Percentiles rank a stretch among this genome's conserved stretches.
Conservation (phyloP, 1,284 basidiomycete genomes). For the Irpex lacteus region DNA sequence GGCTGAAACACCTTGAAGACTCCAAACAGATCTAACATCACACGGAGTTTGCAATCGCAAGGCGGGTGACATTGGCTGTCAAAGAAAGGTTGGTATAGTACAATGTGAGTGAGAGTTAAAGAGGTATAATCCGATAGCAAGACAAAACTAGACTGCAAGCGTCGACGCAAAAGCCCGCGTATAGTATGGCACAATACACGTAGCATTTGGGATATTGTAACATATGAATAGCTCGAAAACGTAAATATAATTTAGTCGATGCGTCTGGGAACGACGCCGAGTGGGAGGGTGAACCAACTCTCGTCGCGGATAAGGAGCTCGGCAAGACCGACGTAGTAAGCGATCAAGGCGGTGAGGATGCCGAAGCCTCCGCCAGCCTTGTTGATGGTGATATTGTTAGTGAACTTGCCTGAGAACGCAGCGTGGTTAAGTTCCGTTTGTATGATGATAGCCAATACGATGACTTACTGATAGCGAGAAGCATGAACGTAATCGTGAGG, state of each 20-base stretch:
- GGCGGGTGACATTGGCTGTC: no score
- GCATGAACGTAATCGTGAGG: slow-evolving; percentile 63
- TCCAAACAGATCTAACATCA: no score
- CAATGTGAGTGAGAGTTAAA: no score
- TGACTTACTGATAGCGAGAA: slow-evolving; percentile 49
- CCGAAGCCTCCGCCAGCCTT: slow-evolving; percentile 80
- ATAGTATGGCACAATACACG: no score
- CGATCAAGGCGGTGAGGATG: slow-evolving; percentile 62
- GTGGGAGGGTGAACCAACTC: slow-evolving; percentile 48
- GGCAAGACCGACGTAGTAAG: slow-evolving; percentile 66
- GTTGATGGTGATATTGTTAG: slow-evolving; percentile 16
- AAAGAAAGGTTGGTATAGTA: no score
- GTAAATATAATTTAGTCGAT: slow-evolving; percentile 1
- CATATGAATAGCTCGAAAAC: no score
- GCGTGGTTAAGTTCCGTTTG: neutral
- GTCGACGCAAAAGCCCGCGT: no score
- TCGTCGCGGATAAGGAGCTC: slow-evolving; percentile 57
- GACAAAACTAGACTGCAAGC: no score
- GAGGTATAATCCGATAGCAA: no score
- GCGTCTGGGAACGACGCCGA: slow-evolving; percentile 37
- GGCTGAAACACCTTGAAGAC: no score
- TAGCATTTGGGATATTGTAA: no score
- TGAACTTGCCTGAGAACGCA: slow-evolving; percentile 19
- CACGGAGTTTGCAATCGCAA: no score
- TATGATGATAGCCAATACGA: neutral